Conservation (phyloP, 345 rosid genomes). For the Boechera divaricarpa region DNA sequence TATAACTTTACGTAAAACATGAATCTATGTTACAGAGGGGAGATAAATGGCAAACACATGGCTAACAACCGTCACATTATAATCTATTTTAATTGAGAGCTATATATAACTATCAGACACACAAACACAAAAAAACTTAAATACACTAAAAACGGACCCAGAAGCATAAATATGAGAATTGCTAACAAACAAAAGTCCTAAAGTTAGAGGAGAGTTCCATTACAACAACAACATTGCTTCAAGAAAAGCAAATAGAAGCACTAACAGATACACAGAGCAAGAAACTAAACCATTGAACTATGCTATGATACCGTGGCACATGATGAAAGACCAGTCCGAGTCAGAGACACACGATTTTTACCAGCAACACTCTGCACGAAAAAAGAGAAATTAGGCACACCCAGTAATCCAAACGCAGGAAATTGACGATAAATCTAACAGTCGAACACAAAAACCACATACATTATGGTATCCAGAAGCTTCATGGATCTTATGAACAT, state of each 20-base stretch:
- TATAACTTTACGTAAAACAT: not conserved
- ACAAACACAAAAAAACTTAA: not conserved
- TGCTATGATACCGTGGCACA: conserved; percentile 58
- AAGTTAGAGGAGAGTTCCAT: not conserved
- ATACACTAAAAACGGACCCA: conserved; percentile 1
- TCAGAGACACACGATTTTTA: conserved; percentile 52
- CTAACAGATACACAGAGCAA: conserved; percentile 9
- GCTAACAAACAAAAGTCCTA: not conserved
- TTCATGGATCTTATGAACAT: conserved; percentile 49
- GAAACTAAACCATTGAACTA: conserved; percentile 33
- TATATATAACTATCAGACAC: not conserved
- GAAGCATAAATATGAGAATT: not conserved
- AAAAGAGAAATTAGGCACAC: conserved; percentile 7
- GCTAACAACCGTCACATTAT: not conserved
- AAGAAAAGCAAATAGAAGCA: conserved; percentile 8
- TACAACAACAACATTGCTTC: conserved; percentile 11
- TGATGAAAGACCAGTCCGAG: conserved; percentile 58
- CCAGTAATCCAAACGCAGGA: not conserved
- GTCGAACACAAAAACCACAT: not conserved
- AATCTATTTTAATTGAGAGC: not conserved
- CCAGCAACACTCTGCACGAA: conserved; percentile 48
- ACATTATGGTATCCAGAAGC: conserved; percentile 48
- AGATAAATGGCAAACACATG: conserved; percentile 4
- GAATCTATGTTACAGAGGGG: not conserved
- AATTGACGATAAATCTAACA: not conserved